phyloP scores from a whole-genome alignment of 2,329 filamentous ascomycete species.

The Ascochyta pisi region DNA sequence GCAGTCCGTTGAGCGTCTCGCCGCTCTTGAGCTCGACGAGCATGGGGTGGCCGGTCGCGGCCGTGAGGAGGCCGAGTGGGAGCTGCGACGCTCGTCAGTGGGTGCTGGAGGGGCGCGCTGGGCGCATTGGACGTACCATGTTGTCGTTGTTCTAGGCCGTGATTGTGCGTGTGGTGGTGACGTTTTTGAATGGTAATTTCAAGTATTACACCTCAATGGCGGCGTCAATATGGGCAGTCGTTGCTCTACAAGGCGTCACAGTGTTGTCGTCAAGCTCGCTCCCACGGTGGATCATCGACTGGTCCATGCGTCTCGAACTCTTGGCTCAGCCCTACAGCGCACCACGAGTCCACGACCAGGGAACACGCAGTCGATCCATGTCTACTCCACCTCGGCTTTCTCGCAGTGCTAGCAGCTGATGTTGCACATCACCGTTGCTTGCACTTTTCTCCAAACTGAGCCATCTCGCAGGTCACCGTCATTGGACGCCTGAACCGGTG shows the following conservation, averaged over 20 bases:
- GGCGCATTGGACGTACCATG: slow-evolving; percentile 33
- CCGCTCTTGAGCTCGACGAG: slow-evolving; percentile 97
- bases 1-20: slow-evolving; percentile 94
- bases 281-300: slow-evolving; percentile 18
- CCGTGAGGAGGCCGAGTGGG: slow-evolving; percentile 82
- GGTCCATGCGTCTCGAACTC: slow-evolving; percentile 15
- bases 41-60: slow-evolving; percentile 97
- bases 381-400: background rate
- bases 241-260: background rate
- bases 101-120: slow-evolving; percentile 6
- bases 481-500: slow-evolving; percentile 14
- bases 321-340: slow-evolving; percentile 11
- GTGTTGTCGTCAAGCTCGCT: slow-evolving; percentile 9
- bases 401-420: too few relatives aligned
- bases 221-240: background rate
- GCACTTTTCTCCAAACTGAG: too few relatives aligned
- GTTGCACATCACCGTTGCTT: too few relatives aligned
- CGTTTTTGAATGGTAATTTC: background rate
- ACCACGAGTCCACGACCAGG: background rate
- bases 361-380: background rate
- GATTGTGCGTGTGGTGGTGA: background rate
- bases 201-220: background rate
- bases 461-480: background rate
- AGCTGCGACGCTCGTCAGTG: slow-evolving; percentile 53
- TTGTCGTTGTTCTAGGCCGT: slow-evolving; percentile 1